Conservation (phyloP, 2,329 filamentous ascomycete genomes). For the Fusarium domesticum region DNA sequence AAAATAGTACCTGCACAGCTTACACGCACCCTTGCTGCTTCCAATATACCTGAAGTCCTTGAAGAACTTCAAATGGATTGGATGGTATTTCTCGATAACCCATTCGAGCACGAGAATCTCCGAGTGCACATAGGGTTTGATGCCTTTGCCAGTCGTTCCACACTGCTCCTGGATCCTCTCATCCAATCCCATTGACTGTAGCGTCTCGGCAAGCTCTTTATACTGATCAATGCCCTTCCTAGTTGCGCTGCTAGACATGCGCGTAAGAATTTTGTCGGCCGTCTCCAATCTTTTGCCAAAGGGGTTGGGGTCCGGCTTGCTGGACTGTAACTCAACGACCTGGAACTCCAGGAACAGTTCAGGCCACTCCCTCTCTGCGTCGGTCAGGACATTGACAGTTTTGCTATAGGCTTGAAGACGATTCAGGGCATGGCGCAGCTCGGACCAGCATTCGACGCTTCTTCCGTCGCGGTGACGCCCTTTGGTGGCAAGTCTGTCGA, state of each 20-base stretch:
- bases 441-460: conserved; percentile 26
- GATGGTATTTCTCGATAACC: conserved; percentile 14
- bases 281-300: conserved; percentile 15
- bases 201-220: conserved; percentile 6
- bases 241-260: conserved; percentile 14
- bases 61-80: conserved; percentile 28
- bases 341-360: conserved; percentile 32
- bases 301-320: conserved; percentile 11
- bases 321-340: conserved; percentile 30
- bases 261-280: conserved; percentile 21
- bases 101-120: conserved; percentile 35
- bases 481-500: conserved; percentile 8
- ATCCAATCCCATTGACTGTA: conserved; percentile 28
- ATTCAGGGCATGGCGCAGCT: conserved; percentile 29
- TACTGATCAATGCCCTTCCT: conserved; percentile 5
- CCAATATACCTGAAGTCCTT: conserved; percentile 37
- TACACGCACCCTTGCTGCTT: conserved; percentile 40
- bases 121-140: conserved; percentile 35
- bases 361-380: conserved; percentile 25
- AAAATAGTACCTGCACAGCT: conserved; percentile 40
- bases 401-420: conserved; percentile 26
- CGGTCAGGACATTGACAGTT: conserved; percentile 16
- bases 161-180: conserved; percentile 18
- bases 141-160: neutral
- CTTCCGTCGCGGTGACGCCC: conserved; percentile 16